phyloP scores from a whole-genome alignment of 176 grass and related monocot species.

The Triticum dicoccoides region DNA sequence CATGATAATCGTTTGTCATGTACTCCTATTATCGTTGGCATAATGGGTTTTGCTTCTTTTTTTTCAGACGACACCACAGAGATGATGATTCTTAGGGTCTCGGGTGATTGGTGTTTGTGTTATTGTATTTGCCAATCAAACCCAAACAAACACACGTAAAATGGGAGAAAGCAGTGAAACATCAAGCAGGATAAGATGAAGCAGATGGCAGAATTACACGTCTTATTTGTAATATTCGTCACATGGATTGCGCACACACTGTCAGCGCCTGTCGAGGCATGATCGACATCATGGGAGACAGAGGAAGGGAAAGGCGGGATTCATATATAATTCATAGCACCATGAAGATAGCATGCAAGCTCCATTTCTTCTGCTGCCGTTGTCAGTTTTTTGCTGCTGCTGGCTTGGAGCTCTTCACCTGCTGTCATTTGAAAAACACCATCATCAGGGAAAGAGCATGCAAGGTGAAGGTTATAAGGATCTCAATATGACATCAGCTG shows the following conservation, averaged over 20 bases:
- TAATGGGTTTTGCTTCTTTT: neutral
- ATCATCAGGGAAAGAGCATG: neutral
- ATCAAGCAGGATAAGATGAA: conserved; percentile 12
- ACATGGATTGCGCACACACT: neutral
- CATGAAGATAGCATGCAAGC: neutral
- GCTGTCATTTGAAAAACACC: conserved; percentile 25
- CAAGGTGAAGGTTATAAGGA: conserved; percentile 3
- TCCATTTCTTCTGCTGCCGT: neutral
- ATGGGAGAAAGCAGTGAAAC: neutral
- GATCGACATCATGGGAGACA: conserved; percentile 17
- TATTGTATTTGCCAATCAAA: neutral
- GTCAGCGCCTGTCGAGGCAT: neutral
- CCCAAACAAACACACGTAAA: neutral
- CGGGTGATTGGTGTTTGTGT: neutral
- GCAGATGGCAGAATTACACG: neutral
- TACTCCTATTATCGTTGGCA: neutral
- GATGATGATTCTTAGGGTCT: neutral
- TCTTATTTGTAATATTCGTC: conserved; percentile 41
- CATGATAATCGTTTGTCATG: neutral
- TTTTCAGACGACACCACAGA: conserved; percentile 7
- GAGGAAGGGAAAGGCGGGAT: conserved; percentile 3
- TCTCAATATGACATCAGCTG: neutral
- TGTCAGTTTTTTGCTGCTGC: conserved; percentile 48
- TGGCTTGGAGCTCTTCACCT: conserved; percentile 57
- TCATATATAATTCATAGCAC: conserved; percentile 26